Evolutionary conservation across 2,329 filamentous ascomycete species (phyloP).

Genomic region (Dactylellina drechsleri): DNA sequence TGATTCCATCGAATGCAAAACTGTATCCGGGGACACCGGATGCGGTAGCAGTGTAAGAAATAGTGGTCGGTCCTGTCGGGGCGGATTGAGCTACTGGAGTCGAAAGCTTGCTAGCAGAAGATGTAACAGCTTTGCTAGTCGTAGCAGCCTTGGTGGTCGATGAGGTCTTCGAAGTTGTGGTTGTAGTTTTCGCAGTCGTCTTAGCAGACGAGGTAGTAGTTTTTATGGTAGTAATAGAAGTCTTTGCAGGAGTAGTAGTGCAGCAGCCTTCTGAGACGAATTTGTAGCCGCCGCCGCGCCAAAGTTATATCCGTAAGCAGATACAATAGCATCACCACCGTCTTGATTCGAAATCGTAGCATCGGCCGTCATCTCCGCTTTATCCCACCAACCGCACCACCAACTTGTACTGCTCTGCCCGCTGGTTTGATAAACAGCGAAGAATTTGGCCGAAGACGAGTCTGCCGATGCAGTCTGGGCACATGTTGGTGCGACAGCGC

Average conservation of each 20-base stretch:
- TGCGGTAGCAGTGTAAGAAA: slow-evolving; percentile 20
- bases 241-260: slow-evolving; percentile 4
- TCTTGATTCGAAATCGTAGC: slow-evolving; percentile 17
- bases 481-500: slow-evolving; percentile 9
- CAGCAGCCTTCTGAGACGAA: background rate
- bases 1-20: slow-evolving; percentile 19
- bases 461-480: slow-evolving; percentile 5
- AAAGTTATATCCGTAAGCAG: slow-evolving; percentile 34
- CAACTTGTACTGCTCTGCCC: slow-evolving; percentile 14
- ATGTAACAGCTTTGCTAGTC: background rate
- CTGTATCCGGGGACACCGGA: slow-evolving; percentile 17
- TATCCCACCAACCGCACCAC: slow-evolving; percentile 44
- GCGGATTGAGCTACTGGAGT: slow-evolving; percentile 3
- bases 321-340: slow-evolving; percentile 15
- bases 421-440: slow-evolving; percentile 21
- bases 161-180: background rate
- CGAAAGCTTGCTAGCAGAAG: background rate
- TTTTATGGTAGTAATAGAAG: background rate
- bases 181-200: background rate
- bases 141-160: background rate
- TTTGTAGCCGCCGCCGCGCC: background rate
- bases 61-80: slow-evolving; percentile 17
- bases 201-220: background rate
- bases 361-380: slow-evolving; percentile 3
- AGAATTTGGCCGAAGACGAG: slow-evolving; percentile 11